Base-by-base conservation (phyloP, 768 basidiomycete species). In the Amanita polypyramis region DNA sequence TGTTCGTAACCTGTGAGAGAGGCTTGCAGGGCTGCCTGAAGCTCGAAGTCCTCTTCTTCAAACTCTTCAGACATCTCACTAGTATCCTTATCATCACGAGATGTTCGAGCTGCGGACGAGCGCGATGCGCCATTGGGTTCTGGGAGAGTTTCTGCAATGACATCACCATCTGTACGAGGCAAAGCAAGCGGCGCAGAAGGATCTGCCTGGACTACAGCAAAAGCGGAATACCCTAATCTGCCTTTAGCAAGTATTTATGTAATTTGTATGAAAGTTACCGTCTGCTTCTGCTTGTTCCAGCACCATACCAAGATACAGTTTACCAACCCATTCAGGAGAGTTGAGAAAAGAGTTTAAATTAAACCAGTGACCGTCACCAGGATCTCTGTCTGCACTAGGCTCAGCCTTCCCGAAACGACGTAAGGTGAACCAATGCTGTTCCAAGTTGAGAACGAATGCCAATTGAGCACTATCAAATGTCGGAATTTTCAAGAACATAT, bases 371-470 rank as follows among this genome's bases (percentile, higher is more conserved):
- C 77, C 81, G 44, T 70, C 66, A 27, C 70, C 77, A 12, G 63
- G 60, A 58, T 78, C 75, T 23, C 62, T 51, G 29, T 66, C 63
- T 21, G 65, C 52, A 46, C 68, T 60, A n/a, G 73, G 54, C 14
- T 63, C 64, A 12, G 74, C 69, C 45, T 57, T 60, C 15, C 88
- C 89, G 58, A 94, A 94, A 15, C 85, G 78, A 38, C 89, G 80
- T 27, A 91, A 69, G 7, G 90, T 84, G 59, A 87, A 88, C 93
- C 93, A 96, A 57, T 95, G 93, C 45, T 87, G 81, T 40, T 83
- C 70, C 38, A 84, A 74, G 59, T 96, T 90, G 29, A 96, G 74
- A 49, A 96, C 82, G 60, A 93, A 96, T 2, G 80, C 93, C 27
- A 85, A 74, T 61, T 95, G 89, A 5, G 75, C 70, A 57, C 92